Conservation (phyloP, 805 yeast genomes). For the Candida yuanshanica region DNA sequence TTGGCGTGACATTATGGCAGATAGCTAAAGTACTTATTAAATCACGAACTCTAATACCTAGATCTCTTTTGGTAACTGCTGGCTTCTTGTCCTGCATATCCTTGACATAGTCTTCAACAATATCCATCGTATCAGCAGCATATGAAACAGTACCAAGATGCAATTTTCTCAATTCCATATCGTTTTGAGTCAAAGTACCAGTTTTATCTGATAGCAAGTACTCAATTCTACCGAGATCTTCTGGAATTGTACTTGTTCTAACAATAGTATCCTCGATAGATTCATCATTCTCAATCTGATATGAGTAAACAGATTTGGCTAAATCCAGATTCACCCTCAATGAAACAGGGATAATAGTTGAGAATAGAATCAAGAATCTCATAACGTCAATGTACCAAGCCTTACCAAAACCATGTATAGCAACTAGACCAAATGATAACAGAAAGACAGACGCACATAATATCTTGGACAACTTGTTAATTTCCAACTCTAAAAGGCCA, state of each 20-base stretch:
- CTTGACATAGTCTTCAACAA: slow-evolving; percentile 66
- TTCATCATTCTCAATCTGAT: slow-evolving; percentile 85
- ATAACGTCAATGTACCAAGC: slow-evolving; percentile 89
- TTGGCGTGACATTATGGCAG: slow-evolving; percentile 98
- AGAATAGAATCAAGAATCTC: slow-evolving; percentile 86
- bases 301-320: slow-evolving; percentile 93
- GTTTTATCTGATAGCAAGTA: slow-evolving; percentile 91
- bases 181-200: slow-evolving; percentile 96
- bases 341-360: slow-evolving; percentile 94
- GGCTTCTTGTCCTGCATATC: slow-evolving; percentile 20
- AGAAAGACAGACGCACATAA: slow-evolving; percentile 82
- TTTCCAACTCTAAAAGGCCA: slow-evolving; percentile 86
- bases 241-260: slow-evolving; percentile 96
- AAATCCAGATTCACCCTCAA: slow-evolving; percentile 90
- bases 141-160: slow-evolving; percentile 92
- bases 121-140: slow-evolving; percentile 87
- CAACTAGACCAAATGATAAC: slow-evolving; percentile 71
- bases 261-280: slow-evolving; percentile 85
- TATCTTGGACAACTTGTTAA: slow-evolving; percentile 81
- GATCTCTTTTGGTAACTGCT: slow-evolving; percentile 50
- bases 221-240: slow-evolving; percentile 93
- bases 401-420: slow-evolving; percentile 64
- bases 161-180: slow-evolving; percentile 91
- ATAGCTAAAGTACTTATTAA: slow-evolving; percentile 76
- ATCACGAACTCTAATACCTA: slow-evolving; percentile 73